These are phyloP conservation scores for Emmonsia crescens DNA, from an alignment of 2,329 filamentous ascomycete species.

Conservation along the genomic window DNA sequence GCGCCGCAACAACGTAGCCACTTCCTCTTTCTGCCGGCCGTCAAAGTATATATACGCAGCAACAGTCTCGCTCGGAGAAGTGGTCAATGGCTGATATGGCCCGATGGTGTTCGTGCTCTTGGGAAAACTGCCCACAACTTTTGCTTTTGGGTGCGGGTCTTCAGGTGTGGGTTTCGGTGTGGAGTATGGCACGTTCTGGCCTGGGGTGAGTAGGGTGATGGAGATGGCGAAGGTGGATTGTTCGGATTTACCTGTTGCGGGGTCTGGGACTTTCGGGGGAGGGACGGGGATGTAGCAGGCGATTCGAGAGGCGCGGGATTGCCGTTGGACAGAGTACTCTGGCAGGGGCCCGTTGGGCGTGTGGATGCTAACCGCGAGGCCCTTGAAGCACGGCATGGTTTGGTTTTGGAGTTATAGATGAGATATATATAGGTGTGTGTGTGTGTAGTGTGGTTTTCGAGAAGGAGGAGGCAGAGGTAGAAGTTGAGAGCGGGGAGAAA, in stretches of 20 bases:
- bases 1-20: conserved; percentile 80
- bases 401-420: not conserved
- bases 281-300: conserved; percentile 96
- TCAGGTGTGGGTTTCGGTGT: conserved; percentile 67
- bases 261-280: conserved; percentile 63
- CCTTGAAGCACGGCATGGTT: conserved; percentile 91
- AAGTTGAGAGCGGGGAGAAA: not conserved
- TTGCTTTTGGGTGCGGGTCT: conserved; percentile 70
- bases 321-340: conserved; percentile 90
- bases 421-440: not conserved
- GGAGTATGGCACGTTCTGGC: conserved; percentile 83
- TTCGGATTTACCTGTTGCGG: conserved; percentile 65
- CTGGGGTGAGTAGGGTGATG: conserved; percentile 85
- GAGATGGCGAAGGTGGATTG: conserved; percentile 96
- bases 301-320: conserved; percentile 82
- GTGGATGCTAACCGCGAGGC: conserved; percentile 96
- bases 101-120: conserved; percentile 51
- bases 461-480: not conserved
- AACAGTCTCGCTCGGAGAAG: conserved; percentile 90
- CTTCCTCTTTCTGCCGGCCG: conserved; percentile 87
- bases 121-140: conserved; percentile 61
- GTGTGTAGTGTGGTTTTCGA: not conserved
- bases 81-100: conserved; percentile 85
- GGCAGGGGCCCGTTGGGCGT: conserved; percentile 66
- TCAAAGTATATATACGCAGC: conserved; percentile 99